Base-by-base conservation (phyloP, 2,329 filamentous ascomycete genomes). In the Escovopsis sp. region DNA sequence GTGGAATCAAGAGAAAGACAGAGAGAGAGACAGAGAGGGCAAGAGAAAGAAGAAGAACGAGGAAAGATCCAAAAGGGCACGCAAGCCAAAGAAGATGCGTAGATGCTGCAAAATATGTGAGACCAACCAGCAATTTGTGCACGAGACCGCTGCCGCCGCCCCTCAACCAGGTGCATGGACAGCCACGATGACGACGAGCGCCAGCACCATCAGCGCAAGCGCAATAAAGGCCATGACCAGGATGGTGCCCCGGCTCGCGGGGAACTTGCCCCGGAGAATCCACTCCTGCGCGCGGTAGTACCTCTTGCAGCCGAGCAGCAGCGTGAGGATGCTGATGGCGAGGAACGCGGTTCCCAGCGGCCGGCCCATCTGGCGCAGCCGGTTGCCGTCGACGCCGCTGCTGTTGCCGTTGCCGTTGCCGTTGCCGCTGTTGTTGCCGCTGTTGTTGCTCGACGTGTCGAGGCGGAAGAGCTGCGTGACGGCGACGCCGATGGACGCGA, bases 391-490 rank as follows among this genome's bases (percentile, higher is more conserved):
- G 28, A 58, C 52, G 16, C 50, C 46, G 27, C 38, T 42, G 19
- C 45, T 41, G 26, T 41, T 23, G 21, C 39, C 37, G 25, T 37
- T 32, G 21, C 21, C 21, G 21, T 10, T 23, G 21, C 6, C 10
- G 21, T 11, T 9, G 21, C 21, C 7, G 21, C 21, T 6, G 21
- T 10, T 10, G 21, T 10, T 23, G 21, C 6, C 10, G 21, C 21
- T 9, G 21, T 11, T 8, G 21, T 11, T 6, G 11, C 31, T 30
- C 17, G 43, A 50, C 8, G 76, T 80, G 60, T 87, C 87, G 38
- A 90, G 73, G 18, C 83, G 78, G 60, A 90, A 88, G 33, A 90
- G 72, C 54, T 90, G 83, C 1, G 83, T 88, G 28, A 90, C 71
- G 30, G 81, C 83, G 40, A 90, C 81, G 38, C 83, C 83, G 45